Conservation (phyloP, 345 rosid species). For the Rhodamnia rubescens region DNA sequence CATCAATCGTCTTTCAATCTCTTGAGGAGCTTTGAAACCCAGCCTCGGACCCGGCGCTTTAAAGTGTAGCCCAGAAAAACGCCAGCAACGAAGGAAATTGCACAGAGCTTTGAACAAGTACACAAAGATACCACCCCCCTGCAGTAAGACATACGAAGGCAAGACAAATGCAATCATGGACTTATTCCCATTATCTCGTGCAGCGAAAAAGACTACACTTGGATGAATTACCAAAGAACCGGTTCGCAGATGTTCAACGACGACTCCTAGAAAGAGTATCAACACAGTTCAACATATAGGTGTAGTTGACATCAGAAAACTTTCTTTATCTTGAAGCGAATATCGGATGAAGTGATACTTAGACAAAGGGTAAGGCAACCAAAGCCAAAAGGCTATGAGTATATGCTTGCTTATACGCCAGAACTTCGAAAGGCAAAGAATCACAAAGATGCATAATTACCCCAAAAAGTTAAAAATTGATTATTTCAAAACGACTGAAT, state of each 20-base stretch:
- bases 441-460: not conserved
- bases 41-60: constrained; percentile 52
- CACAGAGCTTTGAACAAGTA: constrained; percentile 81
- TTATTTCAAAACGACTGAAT: not conserved
- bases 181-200: not conserved
- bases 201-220: not conserved
- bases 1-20: constrained; percentile 55
- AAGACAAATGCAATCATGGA: not conserved
- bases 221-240: not conserved
- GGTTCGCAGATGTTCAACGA: not conserved
- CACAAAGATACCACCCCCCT: constrained; percentile 44
- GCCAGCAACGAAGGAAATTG: constrained; percentile 70
- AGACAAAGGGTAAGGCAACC: not conserved
- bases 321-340: not conserved
- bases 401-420: not conserved
- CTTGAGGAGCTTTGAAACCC: constrained; percentile 64
- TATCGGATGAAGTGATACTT: not conserved
- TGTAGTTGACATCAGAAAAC: not conserved
- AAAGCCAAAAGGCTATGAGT: not conserved
- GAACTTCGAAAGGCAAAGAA: not conserved
- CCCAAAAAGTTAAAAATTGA: not conserved
- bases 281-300: not conserved
- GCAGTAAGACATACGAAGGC: constrained; percentile 3
- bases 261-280: not conserved
- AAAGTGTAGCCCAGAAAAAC: constrained; percentile 66